A percentile compares a stretch with the other conserved stretches of the same genome.
These are phyloP conservation scores for Abelmoschus esculentus DNA, from an alignment of 345 rosid species.

Conservation along the genomic window DNA sequence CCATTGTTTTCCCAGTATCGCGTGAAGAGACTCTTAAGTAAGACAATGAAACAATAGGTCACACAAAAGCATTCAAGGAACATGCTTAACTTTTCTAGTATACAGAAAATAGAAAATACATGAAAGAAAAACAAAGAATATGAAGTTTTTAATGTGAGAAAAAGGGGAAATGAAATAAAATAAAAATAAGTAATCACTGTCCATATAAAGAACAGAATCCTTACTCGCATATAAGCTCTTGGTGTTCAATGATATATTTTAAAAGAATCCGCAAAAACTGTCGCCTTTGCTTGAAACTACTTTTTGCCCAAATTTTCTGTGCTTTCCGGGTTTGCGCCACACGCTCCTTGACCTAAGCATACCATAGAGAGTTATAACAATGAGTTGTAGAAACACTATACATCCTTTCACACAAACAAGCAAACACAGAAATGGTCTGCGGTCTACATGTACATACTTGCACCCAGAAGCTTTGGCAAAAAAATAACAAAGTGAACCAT, in stretches of 20 bases:
- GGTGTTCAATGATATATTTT: slow-evolving; percentile 85
- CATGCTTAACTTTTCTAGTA: too few species aligned
- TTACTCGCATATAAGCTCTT: slow-evolving; percentile 97
- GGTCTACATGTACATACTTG: neutral
- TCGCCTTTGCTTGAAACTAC: slow-evolving; percentile 91
- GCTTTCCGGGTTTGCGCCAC: slow-evolving; percentile 87
- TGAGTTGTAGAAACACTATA: slow-evolving; percentile 6
- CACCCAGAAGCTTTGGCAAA: neutral
- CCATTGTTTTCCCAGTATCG: slow-evolving; percentile 98
- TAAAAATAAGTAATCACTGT: slow-evolving; percentile 33
- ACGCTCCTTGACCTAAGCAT: slow-evolving; percentile 62
- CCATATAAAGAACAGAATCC: slow-evolving; percentile 16
- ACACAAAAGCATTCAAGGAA: neutral
- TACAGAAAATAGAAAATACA: neutral
- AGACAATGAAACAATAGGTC: slow-evolving; percentile 12
- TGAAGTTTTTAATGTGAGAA: neutral
- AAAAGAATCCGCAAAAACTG: slow-evolving; percentile 87
- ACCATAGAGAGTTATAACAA: neutral
- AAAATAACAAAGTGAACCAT: slow-evolving; percentile 12
- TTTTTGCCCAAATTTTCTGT: slow-evolving; percentile 80
- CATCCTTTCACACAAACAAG: neutral
- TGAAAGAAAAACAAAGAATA: neutral
- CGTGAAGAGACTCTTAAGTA: slow-evolving; percentile 77
- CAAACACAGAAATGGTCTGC: neutral
- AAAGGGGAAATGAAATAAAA: slow-evolving; percentile 11